These are phyloP conservation scores for Nemania sp. DNA, from an alignment of 2,329 filamentous ascomycete genomes.

Conservation along the genomic window DNA sequence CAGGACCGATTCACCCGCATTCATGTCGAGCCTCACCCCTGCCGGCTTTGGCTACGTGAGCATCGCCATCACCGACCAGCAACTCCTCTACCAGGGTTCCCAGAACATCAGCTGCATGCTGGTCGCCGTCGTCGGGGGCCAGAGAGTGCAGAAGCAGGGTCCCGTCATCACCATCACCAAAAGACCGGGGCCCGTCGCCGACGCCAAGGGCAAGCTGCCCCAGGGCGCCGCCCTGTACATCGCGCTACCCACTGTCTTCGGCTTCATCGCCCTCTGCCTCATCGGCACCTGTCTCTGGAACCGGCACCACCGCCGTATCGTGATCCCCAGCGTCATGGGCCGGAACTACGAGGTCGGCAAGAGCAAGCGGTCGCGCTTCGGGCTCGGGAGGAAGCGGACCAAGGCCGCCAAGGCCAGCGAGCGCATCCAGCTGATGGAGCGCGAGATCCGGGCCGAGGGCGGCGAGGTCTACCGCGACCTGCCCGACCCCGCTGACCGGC, in stretches of 20 bases:
- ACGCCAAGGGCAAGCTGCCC: conserved; percentile 39
- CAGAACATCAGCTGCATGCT: conserved; percentile 56
- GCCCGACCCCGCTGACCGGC: conserved; percentile 38
- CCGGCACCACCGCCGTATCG: conserved; percentile 52
- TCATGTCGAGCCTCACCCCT: conserved; percentile 42
- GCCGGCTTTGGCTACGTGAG: conserved; percentile 53
- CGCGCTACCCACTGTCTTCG: conserved; percentile 55
- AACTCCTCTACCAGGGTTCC: conserved; percentile 43
- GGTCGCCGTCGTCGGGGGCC: conserved; percentile 42
- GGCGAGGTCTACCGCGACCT: conserved; percentile 44
- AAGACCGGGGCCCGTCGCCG: conserved; percentile 37
- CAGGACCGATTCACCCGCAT: conserved; percentile 42
- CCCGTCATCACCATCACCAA: conserved; percentile 49
- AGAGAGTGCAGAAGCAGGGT: conserved; percentile 41
- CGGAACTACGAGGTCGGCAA: conserved; percentile 50
- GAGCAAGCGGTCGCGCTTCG: conserved; percentile 39
- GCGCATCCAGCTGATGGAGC: conserved; percentile 51
- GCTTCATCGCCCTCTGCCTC: conserved; percentile 51
- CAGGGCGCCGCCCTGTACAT: conserved; percentile 52
- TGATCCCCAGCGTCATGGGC: conserved; percentile 56
- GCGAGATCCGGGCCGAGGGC: conserved; percentile 36
- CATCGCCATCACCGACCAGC: conserved; percentile 45
- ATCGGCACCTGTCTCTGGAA: conserved; percentile 62
- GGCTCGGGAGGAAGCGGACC: conserved; percentile 42
- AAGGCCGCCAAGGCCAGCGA: conserved; percentile 40